phyloP scores from a whole-genome alignment of 768 basidiomycete species.

The Stropharia rugosoannulata region DNA sequence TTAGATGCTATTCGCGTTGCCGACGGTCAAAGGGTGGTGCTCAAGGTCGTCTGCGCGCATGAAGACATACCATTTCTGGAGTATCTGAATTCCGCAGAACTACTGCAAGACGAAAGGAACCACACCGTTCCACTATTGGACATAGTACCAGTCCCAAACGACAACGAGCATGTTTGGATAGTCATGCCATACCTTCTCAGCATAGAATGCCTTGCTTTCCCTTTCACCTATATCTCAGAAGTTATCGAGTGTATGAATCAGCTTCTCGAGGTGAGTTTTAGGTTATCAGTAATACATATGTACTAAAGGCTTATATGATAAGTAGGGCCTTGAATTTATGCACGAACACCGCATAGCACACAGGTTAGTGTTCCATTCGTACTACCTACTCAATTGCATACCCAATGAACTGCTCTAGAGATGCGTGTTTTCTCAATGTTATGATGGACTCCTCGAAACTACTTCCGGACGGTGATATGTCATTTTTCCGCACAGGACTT shows the following conservation, averaged over 20 bases:
- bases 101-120: neutral
- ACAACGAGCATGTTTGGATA: neutral
- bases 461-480: conserved; percentile 11
- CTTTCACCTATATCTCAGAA: conserved; percentile 1
- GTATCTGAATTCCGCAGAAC: neutral
- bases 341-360: conserved; percentile 7
- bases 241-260: neutral
- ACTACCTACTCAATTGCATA: too few species aligned
- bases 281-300: too few species aligned
- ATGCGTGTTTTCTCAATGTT: conserved; percentile 10
- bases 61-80: conserved; percentile 1
- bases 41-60: neutral
- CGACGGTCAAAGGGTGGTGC: conserved; percentile 2
- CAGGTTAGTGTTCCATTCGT: neutral
- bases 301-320: neutral
- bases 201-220: neutral
- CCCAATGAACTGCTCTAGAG: neutral
- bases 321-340: conserved; percentile 8
- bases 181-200: neutral
- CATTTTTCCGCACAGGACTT: neutral
- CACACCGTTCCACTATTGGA: conserved; percentile 4
- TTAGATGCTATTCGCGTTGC: conserved; percentile 6
- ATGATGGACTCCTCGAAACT: conserved; percentile 14
- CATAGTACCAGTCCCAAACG: neutral
- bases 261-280: neutral